These are phyloP conservation scores for Aspergillus melleus DNA, from an alignment of 2,329 filamentous ascomycete species.

Conservation along the genomic window DNA sequence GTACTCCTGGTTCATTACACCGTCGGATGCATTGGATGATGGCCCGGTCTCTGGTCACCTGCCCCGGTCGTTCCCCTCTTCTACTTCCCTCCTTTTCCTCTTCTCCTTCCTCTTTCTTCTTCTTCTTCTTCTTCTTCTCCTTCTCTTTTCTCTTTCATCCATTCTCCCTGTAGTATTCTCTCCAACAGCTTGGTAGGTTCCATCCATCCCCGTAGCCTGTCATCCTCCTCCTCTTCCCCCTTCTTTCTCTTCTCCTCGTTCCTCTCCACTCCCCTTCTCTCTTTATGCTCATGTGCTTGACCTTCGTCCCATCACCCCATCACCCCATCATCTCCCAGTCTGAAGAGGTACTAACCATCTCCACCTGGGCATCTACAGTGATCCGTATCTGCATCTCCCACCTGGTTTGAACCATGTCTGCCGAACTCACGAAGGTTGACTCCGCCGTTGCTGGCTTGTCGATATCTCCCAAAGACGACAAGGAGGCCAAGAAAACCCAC, in stretches of 20 bases:
- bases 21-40: not conserved
- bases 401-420: conserved; percentile 51
- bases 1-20: not conserved
- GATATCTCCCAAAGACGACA: conserved; percentile 65
- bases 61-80: conserved; percentile 18
- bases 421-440: conserved; percentile 81
- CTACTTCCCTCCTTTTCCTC: conserved; percentile 9
- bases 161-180: not conserved
- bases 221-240: conserved; percentile 5
- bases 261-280: conserved; percentile 13
- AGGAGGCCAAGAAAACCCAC: conserved; percentile 56
- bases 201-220: conserved; percentile 7
- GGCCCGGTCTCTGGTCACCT: conserved; percentile 29
- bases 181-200: conserved; percentile 11
- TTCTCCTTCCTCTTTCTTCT: conserved; percentile 4
- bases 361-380: not conserved
- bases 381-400: not conserved
- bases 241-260: no score
- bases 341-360: not conserved
- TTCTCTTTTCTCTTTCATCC: conserved; percentile 8
- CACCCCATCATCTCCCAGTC: conserved; percentile 1
- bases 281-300: not conserved
- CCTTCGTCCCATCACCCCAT: not conserved
- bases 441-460: conserved; percentile 81
- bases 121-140: conserved; percentile 8